Conservation (phyloP, 371 early-diverging fungal genomes). For the Syncephalis fuscata region DNA sequence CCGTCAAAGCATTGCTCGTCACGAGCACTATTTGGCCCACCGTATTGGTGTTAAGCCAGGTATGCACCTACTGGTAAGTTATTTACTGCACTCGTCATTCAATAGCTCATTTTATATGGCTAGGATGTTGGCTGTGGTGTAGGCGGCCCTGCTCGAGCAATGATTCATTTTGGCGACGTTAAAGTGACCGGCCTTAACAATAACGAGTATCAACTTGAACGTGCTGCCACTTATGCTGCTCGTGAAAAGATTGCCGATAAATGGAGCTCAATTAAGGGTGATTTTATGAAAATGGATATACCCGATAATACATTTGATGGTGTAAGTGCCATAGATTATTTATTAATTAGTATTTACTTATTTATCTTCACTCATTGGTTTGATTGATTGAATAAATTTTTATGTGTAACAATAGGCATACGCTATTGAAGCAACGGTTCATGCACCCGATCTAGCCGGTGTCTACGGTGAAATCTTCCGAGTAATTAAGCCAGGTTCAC, state of each 20-base stretch:
- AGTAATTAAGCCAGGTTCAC: slow-evolving; percentile 78
- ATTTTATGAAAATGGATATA: slow-evolving; percentile 86
- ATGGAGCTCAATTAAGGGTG: slow-evolving; percentile 59
- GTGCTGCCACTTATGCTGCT: slow-evolving; percentile 55
- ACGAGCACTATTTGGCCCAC: slow-evolving; percentile 75
- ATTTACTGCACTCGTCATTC: neutral
- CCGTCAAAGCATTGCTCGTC: slow-evolving; percentile 67
- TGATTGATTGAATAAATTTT: too few species aligned
- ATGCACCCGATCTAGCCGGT: slow-evolving; percentile 62
- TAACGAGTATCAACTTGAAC: slow-evolving; percentile 82
- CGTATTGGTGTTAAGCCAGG: slow-evolving; percentile 46
- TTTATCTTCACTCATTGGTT: too few species aligned
- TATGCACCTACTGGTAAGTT: slow-evolving; percentile 35
- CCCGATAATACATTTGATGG: slow-evolving; percentile 66
- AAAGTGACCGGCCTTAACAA: slow-evolving; percentile 86
- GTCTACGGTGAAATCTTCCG: slow-evolving; percentile 81
- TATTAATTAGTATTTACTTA: too few species aligned
- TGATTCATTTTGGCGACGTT: slow-evolving; percentile 75
- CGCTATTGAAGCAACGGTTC: slow-evolving; percentile 89
- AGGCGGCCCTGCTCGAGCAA: slow-evolving; percentile 85
- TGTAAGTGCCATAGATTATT: slow-evolving; percentile 7
- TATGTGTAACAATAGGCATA: slow-evolving; percentile 22
- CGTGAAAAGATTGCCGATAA: slow-evolving; percentile 36
- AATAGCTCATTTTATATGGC: neutral
- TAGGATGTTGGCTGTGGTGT: slow-evolving; percentile 87